phyloP scores from a whole-genome alignment of 441 rosid species.

The Manihot esculenta region DNA sequence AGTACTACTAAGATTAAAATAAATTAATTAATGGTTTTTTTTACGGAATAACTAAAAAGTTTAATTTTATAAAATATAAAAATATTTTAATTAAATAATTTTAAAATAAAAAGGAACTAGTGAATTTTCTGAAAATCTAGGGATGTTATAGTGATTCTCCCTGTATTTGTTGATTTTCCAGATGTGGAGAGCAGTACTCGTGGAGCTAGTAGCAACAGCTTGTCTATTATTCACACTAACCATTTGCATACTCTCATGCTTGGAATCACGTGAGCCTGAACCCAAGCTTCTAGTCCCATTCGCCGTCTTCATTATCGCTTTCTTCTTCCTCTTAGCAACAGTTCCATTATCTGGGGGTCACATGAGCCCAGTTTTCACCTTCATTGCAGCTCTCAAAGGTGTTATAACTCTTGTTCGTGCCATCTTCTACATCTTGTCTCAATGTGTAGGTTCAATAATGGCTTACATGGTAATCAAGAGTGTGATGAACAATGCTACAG shows the following conservation, averaged over 20 bases:
- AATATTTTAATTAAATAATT: too few relatives aligned
- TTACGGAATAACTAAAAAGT: too few relatives aligned
- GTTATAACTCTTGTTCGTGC: constrained; percentile 31
- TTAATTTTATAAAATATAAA: too few relatives aligned
- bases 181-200: constrained; percentile 54
- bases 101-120: too few relatives aligned
- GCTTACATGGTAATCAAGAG: constrained; percentile 25
- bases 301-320: constrained; percentile 38
- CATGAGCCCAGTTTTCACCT: constrained; percentile 49
- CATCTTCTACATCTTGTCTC: constrained; percentile 33
- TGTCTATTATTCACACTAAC: constrained; percentile 42
- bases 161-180: constrained; percentile 22
- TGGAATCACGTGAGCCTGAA: constrained; percentile 36
- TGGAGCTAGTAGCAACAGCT: constrained; percentile 49
- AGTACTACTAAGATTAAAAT: too few relatives aligned
- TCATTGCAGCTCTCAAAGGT: constrained; percentile 40
- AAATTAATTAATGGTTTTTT: too few relatives aligned
- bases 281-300: constrained; percentile 44
- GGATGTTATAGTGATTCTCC: too few relatives aligned
- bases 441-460: constrained; percentile 40
- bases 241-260: constrained; percentile 36
- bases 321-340: constrained; percentile 42
- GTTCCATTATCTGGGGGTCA: constrained; percentile 53
- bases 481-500: constrained; percentile 32
- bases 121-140: too few relatives aligned